phyloP scores from a whole-genome alignment of 495 filamentous ascomycete genomes.

The Podospora comata region DNA sequence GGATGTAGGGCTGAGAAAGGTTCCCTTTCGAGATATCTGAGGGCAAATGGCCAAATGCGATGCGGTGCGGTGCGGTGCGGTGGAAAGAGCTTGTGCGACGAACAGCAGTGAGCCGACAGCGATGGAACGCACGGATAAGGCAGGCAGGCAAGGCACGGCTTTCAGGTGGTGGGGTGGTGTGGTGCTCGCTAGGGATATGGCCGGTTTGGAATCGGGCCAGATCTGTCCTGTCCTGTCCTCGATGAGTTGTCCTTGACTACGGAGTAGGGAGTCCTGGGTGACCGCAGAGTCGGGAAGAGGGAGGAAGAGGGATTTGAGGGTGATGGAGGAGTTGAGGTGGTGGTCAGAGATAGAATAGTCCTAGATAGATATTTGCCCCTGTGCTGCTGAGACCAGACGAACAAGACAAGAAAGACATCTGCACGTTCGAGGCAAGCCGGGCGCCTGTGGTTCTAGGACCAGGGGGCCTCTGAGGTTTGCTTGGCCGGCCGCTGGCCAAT shows the following conservation, averaged over 20 bases:
- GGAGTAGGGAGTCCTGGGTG: not conserved
- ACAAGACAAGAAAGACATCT: not conserved
- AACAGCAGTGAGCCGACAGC: not conserved
- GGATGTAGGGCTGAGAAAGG: not conserved
- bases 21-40: not conserved
- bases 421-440: not conserved
- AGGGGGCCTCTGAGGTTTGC: conserved; percentile 5
- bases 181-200: not conserved
- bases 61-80: not conserved
- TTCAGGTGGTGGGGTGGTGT: not conserved
- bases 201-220: not conserved
- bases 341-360: too few relatives aligned
- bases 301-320: not conserved
- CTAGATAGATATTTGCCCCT: conserved; percentile 3
- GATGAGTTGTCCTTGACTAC: not conserved
- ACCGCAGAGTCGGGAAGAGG: not conserved
- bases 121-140: not conserved
- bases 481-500: conserved; percentile 15
- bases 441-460: not conserved
- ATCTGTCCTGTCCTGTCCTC: not conserved
- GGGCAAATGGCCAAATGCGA: not conserved
- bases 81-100: not conserved
- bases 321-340: too few relatives aligned
- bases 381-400: not conserved
- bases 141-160: not conserved